Evolutionary conservation across 176 grass and related monocot genomes (phyloP).

Genomic region (Rhynchospora pubera): DNA sequence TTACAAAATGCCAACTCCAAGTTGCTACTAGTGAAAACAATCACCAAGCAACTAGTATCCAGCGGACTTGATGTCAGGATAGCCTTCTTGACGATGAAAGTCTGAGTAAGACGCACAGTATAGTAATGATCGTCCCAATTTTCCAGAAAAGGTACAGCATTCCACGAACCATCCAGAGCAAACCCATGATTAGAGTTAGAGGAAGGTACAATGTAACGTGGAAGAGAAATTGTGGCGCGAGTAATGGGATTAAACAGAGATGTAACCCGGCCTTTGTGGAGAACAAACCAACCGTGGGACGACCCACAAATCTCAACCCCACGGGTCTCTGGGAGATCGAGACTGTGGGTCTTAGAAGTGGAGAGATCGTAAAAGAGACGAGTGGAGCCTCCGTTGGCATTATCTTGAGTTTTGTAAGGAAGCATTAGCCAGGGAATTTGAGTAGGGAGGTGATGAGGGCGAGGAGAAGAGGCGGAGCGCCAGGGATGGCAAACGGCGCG

Average conservation of each 20-base stretch:
- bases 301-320: not conserved
- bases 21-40: not conserved
- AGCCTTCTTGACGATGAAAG: not conserved
- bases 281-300: conserved; percentile 10
- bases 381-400: conserved; percentile 5
- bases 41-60: not conserved
- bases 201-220: not conserved
- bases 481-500: not conserved
- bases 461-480: not conserved
- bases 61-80: not conserved
- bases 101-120: not conserved
- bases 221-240: no score
- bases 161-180: not conserved
- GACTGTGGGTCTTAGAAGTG: not conserved
- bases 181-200: not conserved
- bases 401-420: conserved; percentile 1
- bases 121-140: not conserved
- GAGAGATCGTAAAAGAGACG: no score
- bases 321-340: conserved; percentile 6
- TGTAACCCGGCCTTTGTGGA: no score
- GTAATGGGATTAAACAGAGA: no score
- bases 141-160: not conserved
- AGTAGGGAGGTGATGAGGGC: not conserved
- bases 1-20: no score
- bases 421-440: conserved; percentile 22